Base-by-base conservation (phyloP, 2,329 filamentous ascomycete genomes). In the Alternaria tenuissima region DNA sequence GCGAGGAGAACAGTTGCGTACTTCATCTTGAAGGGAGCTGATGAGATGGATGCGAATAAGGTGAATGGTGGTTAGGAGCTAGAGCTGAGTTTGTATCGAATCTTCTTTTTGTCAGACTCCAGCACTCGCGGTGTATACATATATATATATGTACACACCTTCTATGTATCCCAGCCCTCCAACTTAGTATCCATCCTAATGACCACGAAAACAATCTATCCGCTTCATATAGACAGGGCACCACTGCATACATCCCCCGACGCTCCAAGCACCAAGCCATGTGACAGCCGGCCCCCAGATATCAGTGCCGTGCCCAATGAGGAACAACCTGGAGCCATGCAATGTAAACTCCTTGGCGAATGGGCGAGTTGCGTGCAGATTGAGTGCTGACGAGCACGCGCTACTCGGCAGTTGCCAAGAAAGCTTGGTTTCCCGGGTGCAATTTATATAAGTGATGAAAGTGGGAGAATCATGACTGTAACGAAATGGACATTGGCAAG, bases 1-100 rank as follows among this genome's bases (percentile, higher is more conserved):
- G 76, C 76, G 55, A 78, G 70, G 42, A 78, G 52, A 30, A 76
- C 62, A 44, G 75, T 43, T 51, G 68, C 62, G 47, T 73, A 62
- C 71, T 76, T 78, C 76, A 78, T 78, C 7, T 9, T 36, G 18
- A 20, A 38, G 2, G 44, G 7, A 24, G 6, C 18, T 7, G 36
- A 4, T 6, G 36, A 8, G 36, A 18, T 39, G 42, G n/a, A 14
- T n/a, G 34, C 5, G 8, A 28, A 20, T n/a, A 32, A 32, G n/a
- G 12, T 24, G 20, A 26, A 26, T 26, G 24, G 24, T n/a, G n/a
- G n/a, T n/a, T n/a, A n/a, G n/a, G n/a, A n/a, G n/a, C n/a, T n/a
- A n/a, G n/a, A n/a, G n/a, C n/a, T n/a, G n/a, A n/a, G n/a, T n/a
- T n/a, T n/a, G n/a, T 49, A 41, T 39, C 12, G 52, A 46, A 24